Evolutionary conservation across 768 basidiomycete genomes (phyloP).

Genomic region (Rhizopogon salebrosus): DNA sequence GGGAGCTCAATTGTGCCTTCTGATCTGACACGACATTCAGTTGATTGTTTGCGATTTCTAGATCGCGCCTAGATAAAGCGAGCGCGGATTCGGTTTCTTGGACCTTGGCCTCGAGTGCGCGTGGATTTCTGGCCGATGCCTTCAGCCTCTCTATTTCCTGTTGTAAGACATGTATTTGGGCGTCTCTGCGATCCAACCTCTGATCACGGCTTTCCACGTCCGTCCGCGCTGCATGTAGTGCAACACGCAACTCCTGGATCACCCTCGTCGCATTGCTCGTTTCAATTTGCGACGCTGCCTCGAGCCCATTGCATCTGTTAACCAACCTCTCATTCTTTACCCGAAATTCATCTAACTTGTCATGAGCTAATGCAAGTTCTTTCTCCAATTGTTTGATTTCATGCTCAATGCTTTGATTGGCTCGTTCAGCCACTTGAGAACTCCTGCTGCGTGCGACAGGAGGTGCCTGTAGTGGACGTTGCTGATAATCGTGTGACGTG

Average conservation of each 20-base stretch:
- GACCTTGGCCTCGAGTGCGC: background rate
- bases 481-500: background rate
- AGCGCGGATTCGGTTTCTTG: background rate
- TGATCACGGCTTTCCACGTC: background rate
- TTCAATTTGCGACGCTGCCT: background rate
- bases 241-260: background rate
- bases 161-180: background rate
- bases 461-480: too few species aligned
- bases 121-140: background rate
- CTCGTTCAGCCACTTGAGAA: background rate
- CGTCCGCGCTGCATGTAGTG: background rate
- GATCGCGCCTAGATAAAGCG: background rate
- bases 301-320: background rate
- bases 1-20: conserved; percentile 12
- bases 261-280: background rate
- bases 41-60: background rate
- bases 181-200: background rate
- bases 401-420: background rate
- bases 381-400: background rate
- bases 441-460: background rate
- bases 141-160: background rate
- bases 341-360: background rate
- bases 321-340: background rate
- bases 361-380: background rate
- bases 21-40: background rate